A percentile compares a stretch with the other conserved stretches of the same genome.
Conservation (phyloP, 169 alveolate species). For the Cyclospora cayetanensis region DNA sequence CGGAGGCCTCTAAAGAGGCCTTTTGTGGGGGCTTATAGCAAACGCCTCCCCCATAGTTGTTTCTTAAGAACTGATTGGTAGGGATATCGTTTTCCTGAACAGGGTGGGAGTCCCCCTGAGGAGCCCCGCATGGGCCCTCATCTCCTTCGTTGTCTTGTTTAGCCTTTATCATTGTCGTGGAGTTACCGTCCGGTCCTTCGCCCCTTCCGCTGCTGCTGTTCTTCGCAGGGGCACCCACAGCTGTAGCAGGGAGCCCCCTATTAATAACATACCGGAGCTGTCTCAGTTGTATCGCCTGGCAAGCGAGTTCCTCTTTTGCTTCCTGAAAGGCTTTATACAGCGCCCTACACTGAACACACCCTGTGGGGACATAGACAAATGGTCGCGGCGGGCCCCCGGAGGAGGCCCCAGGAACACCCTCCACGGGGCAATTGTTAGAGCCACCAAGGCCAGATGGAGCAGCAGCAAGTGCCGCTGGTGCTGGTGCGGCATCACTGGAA, state of each 20-base stretch:
- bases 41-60: neutral
- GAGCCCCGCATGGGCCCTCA: neutral
- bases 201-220: slow-evolving; percentile 35
- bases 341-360: slow-evolving; percentile 1
- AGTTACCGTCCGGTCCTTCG: neutral
- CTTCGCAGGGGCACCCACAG: slow-evolving; percentile 15
- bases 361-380: slow-evolving; percentile 15
- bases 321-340: slow-evolving; percentile 1
- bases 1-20: neutral
- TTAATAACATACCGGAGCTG: slow-evolving; percentile 11
- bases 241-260: slow-evolving; percentile 36
- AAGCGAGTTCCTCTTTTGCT: slow-evolving; percentile 3
- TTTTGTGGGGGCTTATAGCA: slow-evolving; percentile 12
- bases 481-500: neutral
- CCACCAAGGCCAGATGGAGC: neutral
- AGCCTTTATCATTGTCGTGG: slow-evolving; percentile 23
- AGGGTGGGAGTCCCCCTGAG: neutral
- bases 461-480: neutral
- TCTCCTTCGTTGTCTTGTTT: neutral
- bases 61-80: neutral
- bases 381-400: slow-evolving; percentile 3
- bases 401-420: slow-evolving; percentile 8
- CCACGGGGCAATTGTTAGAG: neutral
- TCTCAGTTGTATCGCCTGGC: slow-evolving; percentile 9
- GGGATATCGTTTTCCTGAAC: neutral